These are phyloP conservation scores for Coccomyxa subellipsoidea DNA, from an alignment of 163 green algal genomes.

Conservation along the genomic window DNA sequence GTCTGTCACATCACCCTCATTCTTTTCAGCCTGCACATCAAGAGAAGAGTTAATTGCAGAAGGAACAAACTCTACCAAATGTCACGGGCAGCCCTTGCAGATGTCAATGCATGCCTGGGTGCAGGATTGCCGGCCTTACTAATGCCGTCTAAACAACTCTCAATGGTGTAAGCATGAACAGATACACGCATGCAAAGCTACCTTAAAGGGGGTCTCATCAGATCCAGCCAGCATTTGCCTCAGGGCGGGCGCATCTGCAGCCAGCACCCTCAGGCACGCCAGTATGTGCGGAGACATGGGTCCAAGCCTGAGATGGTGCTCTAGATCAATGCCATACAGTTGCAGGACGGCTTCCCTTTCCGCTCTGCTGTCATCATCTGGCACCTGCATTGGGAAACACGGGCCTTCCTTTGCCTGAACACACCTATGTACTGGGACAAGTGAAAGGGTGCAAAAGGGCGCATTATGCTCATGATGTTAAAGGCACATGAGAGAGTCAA, in stretches of 20 bases:
- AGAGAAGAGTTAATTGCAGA: not conserved
- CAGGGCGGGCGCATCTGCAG: not conserved
- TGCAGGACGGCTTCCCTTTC: not conserved
- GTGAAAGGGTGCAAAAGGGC: too few relatives aligned
- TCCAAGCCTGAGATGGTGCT: not conserved
- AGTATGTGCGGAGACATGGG: not conserved
- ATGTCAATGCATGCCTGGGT: too few relatives aligned
- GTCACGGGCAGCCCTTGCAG: too few relatives aligned
- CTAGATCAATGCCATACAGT: not conserved
- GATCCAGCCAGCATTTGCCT: not conserved
- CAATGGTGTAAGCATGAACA: not conserved
- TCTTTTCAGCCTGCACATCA: not conserved
- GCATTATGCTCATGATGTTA: not conserved
- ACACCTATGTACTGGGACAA: too few relatives aligned
- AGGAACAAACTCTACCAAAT: too few relatives aligned
- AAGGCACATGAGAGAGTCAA: not conserved
- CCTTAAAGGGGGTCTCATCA: not conserved
- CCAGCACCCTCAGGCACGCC: not conserved
- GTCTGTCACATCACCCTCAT: not conserved
- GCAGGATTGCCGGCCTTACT: too few relatives aligned
- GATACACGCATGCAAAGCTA: not conserved
- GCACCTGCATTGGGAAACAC: not conserved
- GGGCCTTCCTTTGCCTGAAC: not conserved
- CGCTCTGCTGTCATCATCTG: not conserved
- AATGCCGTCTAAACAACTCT: not conserved